Percentiles rank a stretch among this genome's conserved stretches.
Conservation (phyloP, 768 basidiomycete species). For the Floccularia luteovirens region DNA sequence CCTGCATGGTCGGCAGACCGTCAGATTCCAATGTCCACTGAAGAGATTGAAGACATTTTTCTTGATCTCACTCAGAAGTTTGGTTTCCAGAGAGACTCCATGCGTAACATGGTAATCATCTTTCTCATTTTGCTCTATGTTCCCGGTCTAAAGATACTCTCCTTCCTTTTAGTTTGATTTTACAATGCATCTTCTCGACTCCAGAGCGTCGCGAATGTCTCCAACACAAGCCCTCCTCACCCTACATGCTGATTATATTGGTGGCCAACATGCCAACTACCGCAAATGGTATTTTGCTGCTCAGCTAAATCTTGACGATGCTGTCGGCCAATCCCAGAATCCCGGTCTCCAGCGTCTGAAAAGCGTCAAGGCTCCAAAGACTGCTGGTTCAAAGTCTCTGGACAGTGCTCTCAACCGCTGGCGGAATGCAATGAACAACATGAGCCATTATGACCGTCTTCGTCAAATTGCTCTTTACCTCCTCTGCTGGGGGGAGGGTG, state of each 20-base stretch:
- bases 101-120: conserved; percentile 78
- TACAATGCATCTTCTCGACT: conserved; percentile 96
- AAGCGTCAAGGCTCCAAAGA: conserved; percentile 59
- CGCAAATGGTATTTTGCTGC: conserved; percentile 99
- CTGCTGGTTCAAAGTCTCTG: conserved; percentile 64
- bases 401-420: conserved; percentile 92
- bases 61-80: conserved; percentile 98
- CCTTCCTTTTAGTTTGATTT: conserved; percentile 74
- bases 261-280: conserved; percentile 97
- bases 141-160: no score
- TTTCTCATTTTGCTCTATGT: conserved; percentile 7
- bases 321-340: conserved; percentile 92
- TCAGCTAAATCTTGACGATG: conserved; percentile 98
- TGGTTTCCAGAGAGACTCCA: conserved; percentile 93
- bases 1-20: conserved; percentile 93
- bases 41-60: conserved; percentile 98
- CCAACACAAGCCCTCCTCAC: conserved; percentile 95
- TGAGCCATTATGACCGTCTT: conserved; percentile 97
- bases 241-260: conserved; percentile 97
- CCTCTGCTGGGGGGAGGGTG: conserved; percentile 97
- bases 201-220: conserved; percentile 95
- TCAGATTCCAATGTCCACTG: conserved; percentile 93
- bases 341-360: conserved; percentile 86
- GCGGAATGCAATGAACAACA: conserved; percentile 98
- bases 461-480: conserved; percentile 95